A percentile compares a stretch with the other conserved stretches of the same genome.
These are phyloP conservation scores for Meredithiella fracta DNA, from an alignment of 2,329 filamentous ascomycete species.

Conservation along the genomic window DNA sequence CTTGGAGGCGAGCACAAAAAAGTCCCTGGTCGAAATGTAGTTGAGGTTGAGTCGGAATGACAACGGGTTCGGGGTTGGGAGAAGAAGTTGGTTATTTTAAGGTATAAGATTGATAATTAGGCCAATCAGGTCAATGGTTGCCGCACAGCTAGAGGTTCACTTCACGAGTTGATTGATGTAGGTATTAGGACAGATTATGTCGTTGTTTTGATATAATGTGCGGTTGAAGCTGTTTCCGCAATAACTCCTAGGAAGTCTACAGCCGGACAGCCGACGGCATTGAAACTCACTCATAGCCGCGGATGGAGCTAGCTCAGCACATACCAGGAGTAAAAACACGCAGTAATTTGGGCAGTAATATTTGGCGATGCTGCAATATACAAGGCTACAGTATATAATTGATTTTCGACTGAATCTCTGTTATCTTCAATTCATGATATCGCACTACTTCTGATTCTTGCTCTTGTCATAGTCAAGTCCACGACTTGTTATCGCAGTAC, in stretches of 20 bases:
- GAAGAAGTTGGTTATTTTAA: neutral
- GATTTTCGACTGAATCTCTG: too few relatives aligned
- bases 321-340: too few relatives aligned
- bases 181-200: too few relatives aligned
- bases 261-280: constrained; percentile 3
- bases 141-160: too few relatives aligned
- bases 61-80: neutral
- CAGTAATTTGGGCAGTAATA: too few relatives aligned
- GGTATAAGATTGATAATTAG: too few relatives aligned
- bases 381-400: too few relatives aligned
- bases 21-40: constrained; percentile 1
- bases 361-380: too few relatives aligned
- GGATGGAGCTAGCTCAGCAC: neutral
- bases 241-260: neutral
- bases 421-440: neutral
- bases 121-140: too few relatives aligned
- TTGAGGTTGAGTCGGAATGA: neutral
- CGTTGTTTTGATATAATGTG: too few relatives aligned
- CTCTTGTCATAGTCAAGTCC: neutral
- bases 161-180: too few relatives aligned
- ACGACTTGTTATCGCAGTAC: constrained; percentile 11
- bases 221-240: neutral
- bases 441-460: neutral
- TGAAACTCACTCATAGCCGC: neutral
- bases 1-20: neutral